Base-by-base conservation (phyloP, 495 filamentous ascomycete species). In the Penicillium ochrochloron region DNA sequence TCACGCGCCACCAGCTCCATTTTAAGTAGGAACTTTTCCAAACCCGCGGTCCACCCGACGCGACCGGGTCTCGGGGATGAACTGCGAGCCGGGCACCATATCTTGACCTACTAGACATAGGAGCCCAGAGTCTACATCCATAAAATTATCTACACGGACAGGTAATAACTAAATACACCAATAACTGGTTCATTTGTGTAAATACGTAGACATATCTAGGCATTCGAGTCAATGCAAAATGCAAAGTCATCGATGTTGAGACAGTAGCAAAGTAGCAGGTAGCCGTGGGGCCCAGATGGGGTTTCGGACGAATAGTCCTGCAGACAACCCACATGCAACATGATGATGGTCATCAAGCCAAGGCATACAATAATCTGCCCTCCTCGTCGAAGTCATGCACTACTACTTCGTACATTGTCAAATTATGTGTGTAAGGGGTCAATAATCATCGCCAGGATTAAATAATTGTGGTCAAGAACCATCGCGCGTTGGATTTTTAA, bases 41-140 rank as follows among this genome's bases (percentile, higher is more conserved):
- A 34, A 41, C 54, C 54, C 54, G 54, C 34, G 31, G 21, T 60
- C 50, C 57, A 60, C 59, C 33, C 44, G 59, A 52, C 57, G 48
- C 63, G 63, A 65, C 57, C 57, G 57, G 41, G 23, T 48, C 53
- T 60, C 57, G 37, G 57, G 35, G 27, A 48, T 48, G 31, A 33
- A 33, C 6, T 33, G n/a, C 19, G 42, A 52, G 25, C 25, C 48
- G n/a, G n/a, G n/a, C 19, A 48, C 44, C 44, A 48, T 23, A 48
- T 23, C 21, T n/a, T 12, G 44, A 48, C 2, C 21, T 48, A 12
- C 19, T 3, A 23, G 44, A 12, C 19, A 25, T 48, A 48, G 19
- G 19, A 25, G 25, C 2, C 21, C 12, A 23, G 44, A 23, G 2
- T 25, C 5, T 25, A 48, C 11, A 12, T 15, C 1, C n/a, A n/a